phyloP scores from a whole-genome alignment of 345 rosid genomes.

The Kernera saxatilis region DNA sequence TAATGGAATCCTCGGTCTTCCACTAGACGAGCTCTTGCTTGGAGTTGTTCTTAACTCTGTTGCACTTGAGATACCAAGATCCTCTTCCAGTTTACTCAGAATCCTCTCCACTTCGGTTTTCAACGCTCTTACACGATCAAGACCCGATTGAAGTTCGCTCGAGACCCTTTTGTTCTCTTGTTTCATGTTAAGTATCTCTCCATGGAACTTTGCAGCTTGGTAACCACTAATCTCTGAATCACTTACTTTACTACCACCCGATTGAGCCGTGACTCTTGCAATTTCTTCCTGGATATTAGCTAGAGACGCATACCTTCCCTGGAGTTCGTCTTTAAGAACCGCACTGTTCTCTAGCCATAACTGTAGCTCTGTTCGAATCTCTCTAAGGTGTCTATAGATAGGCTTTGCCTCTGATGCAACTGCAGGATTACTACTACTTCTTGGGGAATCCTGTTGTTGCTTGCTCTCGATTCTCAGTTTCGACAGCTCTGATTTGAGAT shows the following conservation, averaged over 20 bases:
- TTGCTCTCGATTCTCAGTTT: conserved; percentile 30
- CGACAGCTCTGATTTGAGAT: conserved; percentile 51
- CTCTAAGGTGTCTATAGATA: conserved; percentile 65
- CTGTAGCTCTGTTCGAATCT: conserved; percentile 63
- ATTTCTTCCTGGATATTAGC: conserved; percentile 65
- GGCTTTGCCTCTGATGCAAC: conserved; percentile 57
- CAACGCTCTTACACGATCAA: conserved; percentile 40
- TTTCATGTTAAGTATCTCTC: conserved; percentile 85
- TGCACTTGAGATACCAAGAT: conserved; percentile 40
- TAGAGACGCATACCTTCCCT: conserved; percentile 46
- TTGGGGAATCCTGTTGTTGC: conserved; percentile 34
- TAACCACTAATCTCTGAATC: conserved; percentile 44
- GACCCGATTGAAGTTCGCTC: conserved; percentile 52
- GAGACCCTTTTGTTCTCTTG: conserved; percentile 75
- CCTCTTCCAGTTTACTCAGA: conserved; percentile 45
- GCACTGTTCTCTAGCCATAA: conserved; percentile 74
- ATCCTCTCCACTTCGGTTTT: conserved; percentile 48
- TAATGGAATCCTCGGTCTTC: conserved; percentile 54
- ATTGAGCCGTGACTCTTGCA: conserved; percentile 36
- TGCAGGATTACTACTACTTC: conserved; percentile 13
- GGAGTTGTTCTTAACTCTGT: conserved; percentile 25
- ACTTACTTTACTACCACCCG: conserved; percentile 23
- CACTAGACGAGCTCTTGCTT: conserved; percentile 16
- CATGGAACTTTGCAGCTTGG: conserved; percentile 80
- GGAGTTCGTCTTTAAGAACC: conserved; percentile 62